Evolutionary conservation across 2,329 filamentous ascomycete species (phyloP).

Genomic region (Diaporthe vexans): DNA sequence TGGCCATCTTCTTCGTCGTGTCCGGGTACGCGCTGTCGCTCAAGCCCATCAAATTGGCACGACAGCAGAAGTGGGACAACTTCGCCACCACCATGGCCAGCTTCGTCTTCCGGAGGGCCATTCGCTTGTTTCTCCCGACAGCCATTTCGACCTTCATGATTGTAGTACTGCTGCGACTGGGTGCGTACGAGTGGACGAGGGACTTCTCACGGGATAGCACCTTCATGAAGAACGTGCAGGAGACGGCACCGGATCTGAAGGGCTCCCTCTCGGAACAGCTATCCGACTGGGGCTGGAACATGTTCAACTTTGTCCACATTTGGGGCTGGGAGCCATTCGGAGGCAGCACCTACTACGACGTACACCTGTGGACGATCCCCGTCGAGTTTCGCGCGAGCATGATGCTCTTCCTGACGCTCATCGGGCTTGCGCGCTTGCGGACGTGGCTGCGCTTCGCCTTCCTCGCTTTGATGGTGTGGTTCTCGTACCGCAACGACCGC

Average conservation of each 20-base stretch:
- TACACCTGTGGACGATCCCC: conserved; percentile 75
- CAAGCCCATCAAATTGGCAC: conserved; percentile 61
- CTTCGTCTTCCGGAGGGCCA: conserved; percentile 64
- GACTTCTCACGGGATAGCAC: conserved; percentile 58
- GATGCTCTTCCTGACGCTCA: conserved; percentile 66
- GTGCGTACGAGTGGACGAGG: conserved; percentile 63
- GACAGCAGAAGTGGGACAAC: conserved; percentile 49
- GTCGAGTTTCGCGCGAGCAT: conserved; percentile 72
- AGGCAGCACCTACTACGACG: conserved; percentile 66
- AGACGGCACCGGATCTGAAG: conserved; percentile 60
- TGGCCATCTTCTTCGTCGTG: conserved; percentile 74
- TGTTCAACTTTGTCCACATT: conserved; percentile 65
- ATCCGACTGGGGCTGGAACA: conserved; percentile 60
- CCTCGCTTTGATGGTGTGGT: conserved; percentile 58
- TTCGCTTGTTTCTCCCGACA: conserved; percentile 67
- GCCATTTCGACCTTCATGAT: conserved; percentile 65
- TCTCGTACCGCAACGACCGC: conserved; percentile 61
- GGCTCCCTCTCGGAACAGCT: conserved; percentile 57
- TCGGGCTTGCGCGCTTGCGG: conserved; percentile 64
- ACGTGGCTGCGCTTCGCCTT: conserved; percentile 58
- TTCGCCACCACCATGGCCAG: conserved; percentile 63
- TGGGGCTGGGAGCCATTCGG: conserved; percentile 65
- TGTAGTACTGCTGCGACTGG: conserved; percentile 58
- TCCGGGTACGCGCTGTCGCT: conserved; percentile 73
- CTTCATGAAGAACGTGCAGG: conserved; percentile 63